Evolutionary conservation across 2,329 filamentous ascomycete genomes (phyloP).

Genomic region (Curvularia hawaiiensis): DNA sequence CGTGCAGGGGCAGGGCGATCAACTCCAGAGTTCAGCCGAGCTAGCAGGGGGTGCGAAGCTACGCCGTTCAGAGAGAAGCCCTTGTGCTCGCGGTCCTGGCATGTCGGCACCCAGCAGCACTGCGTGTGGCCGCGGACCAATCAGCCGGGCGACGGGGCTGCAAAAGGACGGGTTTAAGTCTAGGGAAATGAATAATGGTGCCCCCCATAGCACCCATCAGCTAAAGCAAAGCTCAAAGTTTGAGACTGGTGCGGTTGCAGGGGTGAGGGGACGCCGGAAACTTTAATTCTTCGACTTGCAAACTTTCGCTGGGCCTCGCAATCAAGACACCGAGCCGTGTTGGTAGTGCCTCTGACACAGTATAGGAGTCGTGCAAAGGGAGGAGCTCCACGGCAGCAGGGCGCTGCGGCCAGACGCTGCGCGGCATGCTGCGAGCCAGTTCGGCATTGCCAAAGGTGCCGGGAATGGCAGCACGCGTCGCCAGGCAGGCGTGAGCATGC

Average conservation of each 20-base stretch:
- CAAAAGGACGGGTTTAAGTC: constrained; percentile 12
- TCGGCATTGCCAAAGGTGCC: constrained; percentile 23
- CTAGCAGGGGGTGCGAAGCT: constrained; percentile 36
- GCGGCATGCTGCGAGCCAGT: constrained; percentile 9
- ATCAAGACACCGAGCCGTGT: constrained; percentile 34
- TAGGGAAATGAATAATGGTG: constrained; percentile 39
- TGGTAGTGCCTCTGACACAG: constrained; percentile 22
- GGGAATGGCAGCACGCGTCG: constrained; percentile 20
- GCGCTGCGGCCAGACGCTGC: constrained; percentile 10
- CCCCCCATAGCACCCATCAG: constrained; percentile 29
- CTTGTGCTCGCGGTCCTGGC: constrained; percentile 33
- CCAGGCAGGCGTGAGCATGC: constrained; percentile 15
- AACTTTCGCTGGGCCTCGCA: constrained; percentile 37
- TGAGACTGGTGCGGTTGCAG: constrained; percentile 47
- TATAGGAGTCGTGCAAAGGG: constrained; percentile 14
- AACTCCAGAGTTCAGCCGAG: constrained; percentile 38
- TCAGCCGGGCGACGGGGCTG: constrained; percentile 26
- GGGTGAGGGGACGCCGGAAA: constrained; percentile 44
- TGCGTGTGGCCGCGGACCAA: constrained; percentile 25
- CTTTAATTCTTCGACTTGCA: constrained; percentile 40
- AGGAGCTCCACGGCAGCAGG: constrained; percentile 4
- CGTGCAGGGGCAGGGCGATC: constrained; percentile 28
- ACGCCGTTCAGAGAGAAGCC: constrained; percentile 34
- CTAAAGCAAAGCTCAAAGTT: constrained; percentile 39
- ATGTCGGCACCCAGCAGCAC: constrained; percentile 25